Evolutionary conservation across 495 filamentous ascomycete genomes (phyloP).

Genomic region (Aspergillus saccharolyticus): DNA sequence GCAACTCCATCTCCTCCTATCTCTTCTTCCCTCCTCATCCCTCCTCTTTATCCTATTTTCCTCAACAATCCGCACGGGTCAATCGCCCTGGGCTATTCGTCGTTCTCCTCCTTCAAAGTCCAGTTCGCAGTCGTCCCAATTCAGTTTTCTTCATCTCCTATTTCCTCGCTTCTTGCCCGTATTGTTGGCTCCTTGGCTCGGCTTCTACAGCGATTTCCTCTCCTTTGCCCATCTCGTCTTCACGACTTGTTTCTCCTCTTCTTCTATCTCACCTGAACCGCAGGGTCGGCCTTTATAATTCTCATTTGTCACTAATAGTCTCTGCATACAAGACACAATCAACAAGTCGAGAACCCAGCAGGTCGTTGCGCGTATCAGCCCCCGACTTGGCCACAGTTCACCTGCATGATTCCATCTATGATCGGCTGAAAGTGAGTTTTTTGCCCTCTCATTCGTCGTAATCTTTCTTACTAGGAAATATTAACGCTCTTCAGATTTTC

Average conservation of each 20-base stretch:
- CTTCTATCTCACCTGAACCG: neutral
- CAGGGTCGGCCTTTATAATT: neutral
- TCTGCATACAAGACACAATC: neutral
- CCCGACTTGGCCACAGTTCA: neutral
- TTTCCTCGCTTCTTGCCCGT: neutral
- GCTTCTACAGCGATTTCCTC: neutral
- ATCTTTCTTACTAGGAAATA: neutral
- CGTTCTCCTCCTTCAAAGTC: neutral
- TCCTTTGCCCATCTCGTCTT: neutral
- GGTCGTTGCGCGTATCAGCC: neutral
- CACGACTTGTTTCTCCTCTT: neutral
- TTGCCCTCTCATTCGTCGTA: neutral
- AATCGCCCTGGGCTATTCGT: slow-evolving; percentile 11
- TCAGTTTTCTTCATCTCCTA: neutral
- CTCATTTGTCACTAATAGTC: neutral
- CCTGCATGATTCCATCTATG: neutral
- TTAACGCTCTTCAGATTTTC: slow-evolving; percentile 1
- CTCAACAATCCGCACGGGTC: slow-evolving; percentile 9
- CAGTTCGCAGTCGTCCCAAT: slow-evolving; percentile 1
- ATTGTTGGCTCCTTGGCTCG: neutral
- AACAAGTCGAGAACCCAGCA: neutral
- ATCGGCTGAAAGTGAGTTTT: neutral
- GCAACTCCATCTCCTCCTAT: slow-evolving; percentile 9
- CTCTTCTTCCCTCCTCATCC: slow-evolving; percentile 5
- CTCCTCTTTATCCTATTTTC: slow-evolving; percentile 5